phyloP scores from a whole-genome alignment of 2,329 filamentous ascomycete genomes.

The Helotiales sp. region DNA sequence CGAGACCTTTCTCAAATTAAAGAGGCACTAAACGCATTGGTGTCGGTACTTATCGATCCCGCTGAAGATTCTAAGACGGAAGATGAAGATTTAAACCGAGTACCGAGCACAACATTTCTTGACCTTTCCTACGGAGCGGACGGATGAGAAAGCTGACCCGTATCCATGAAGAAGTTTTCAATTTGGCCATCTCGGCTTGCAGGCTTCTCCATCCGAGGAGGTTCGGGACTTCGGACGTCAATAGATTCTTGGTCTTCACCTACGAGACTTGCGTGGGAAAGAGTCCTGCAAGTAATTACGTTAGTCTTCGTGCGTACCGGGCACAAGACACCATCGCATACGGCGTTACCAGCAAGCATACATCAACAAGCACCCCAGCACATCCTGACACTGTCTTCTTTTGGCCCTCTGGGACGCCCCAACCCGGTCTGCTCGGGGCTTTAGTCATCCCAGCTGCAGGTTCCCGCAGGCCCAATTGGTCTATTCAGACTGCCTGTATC shows the following conservation, averaged over 20 bases:
- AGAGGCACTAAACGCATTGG: too few species aligned
- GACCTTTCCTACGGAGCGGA: neutral
- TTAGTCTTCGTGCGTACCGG: neutral
- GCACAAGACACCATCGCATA: neutral
- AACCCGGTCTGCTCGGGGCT: neutral
- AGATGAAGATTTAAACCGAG: neutral
- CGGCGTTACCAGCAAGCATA: constrained; percentile 2
- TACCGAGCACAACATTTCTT: neutral
- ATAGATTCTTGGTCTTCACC: neutral
- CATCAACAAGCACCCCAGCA: neutral
- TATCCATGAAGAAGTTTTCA: neutral
- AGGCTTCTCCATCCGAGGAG: neutral
- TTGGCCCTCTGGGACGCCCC: neutral
- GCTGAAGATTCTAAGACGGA: neutral
- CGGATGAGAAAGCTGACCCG: neutral
- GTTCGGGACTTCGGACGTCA: neutral
- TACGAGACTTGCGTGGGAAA: neutral
- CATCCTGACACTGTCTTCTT: neutral
- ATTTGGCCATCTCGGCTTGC: neutral
- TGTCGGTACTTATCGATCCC: neutral
- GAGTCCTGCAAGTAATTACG: neutral
- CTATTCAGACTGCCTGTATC: constrained; percentile 3
- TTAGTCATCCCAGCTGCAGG: neutral
- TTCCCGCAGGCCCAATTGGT: neutral
- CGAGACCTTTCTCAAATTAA: neutral